phyloP scores from a whole-genome alignment of 2,329 filamentous ascomycete species.

The Cryoendolithus antarcticus region DNA sequence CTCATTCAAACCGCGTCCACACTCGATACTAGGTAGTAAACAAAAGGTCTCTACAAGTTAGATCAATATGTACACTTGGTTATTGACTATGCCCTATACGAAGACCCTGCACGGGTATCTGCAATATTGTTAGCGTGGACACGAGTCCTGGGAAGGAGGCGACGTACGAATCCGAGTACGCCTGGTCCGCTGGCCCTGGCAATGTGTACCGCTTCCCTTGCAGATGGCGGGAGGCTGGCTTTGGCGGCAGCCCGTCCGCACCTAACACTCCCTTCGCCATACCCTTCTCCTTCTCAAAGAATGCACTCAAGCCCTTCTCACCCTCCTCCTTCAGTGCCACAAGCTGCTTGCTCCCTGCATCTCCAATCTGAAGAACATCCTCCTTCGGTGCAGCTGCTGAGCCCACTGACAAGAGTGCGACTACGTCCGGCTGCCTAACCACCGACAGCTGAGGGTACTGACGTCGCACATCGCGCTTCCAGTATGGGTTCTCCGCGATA shows the following conservation, averaged over 20 bases:
- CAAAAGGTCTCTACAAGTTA: too few relatives aligned
- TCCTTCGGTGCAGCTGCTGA: conserved; percentile 70
- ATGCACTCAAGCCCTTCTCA: conserved; percentile 57
- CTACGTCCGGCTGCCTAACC: conserved; percentile 72
- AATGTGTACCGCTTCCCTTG: conserved; percentile 50
- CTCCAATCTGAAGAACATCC: conserved; percentile 60
- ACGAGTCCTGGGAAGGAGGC: too few relatives aligned
- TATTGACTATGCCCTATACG: conserved; percentile 9
- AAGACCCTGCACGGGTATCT: conserved; percentile 37
- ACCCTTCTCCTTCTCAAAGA: conserved; percentile 54
- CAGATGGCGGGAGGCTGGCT: conserved; percentile 42
- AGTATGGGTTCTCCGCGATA: conserved; percentile 86
- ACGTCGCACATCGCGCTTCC: conserved; percentile 82
- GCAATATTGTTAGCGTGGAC: conserved; percentile 11
- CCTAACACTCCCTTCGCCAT: conserved; percentile 51
- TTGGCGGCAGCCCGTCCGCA: conserved; percentile 70
- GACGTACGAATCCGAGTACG: conserved; percentile 38
- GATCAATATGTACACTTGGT: too few relatives aligned
- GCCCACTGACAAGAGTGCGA: conserved; percentile 72
- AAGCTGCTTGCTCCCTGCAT: conserved; percentile 60
- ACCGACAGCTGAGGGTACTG: conserved; percentile 70
- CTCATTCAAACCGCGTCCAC: too few relatives aligned
- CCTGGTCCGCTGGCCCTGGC: conserved; percentile 52
- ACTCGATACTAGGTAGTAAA: too few relatives aligned
- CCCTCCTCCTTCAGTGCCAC: conserved; percentile 66